Percentiles rank a stretch among this genome's conserved stretches.
These are phyloP conservation scores for Talaromyces islandicus DNA, from an alignment of 2,329 filamentous ascomycete genomes.

Conservation along the genomic window DNA sequence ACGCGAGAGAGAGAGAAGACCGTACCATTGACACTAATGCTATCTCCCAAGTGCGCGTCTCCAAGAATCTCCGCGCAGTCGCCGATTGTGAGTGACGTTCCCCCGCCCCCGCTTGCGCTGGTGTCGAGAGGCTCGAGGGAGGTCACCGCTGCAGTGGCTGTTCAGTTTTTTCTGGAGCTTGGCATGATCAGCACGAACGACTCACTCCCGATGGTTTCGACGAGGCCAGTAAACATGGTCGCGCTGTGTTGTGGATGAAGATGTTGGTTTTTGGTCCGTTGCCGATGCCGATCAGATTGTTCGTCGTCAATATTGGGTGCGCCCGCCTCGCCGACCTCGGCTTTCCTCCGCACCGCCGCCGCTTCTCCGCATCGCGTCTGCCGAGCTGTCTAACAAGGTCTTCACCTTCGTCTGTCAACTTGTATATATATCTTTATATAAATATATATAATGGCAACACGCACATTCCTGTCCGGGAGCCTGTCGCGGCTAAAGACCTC, in stretches of 20 bases:
- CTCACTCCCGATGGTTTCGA: conserved; percentile 88
- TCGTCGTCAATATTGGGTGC: no score
- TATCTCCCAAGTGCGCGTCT: conserved; percentile 84
- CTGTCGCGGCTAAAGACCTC: not conserved
- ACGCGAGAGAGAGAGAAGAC: not conserved
- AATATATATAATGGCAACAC: not conserved
- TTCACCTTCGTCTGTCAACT: not conserved
- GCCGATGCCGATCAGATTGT: not conserved
- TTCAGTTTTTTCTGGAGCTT: conserved; percentile 28
- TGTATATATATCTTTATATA: not conserved
- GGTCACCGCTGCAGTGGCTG: conserved; percentile 63
- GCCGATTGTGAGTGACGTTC: conserved; percentile 83
- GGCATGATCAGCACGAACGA: conserved; percentile 16
- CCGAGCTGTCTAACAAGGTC: not conserved
- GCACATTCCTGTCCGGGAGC: conserved; percentile 18
- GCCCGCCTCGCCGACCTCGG: conserved; percentile 18
- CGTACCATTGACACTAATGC: conserved; percentile 85
- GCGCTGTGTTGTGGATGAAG: conserved; percentile 4
- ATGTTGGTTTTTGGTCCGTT: not conserved
- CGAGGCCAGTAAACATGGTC: conserved; percentile 92
- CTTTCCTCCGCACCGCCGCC: conserved; percentile 12
- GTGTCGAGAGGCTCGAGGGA: conserved; percentile 73
- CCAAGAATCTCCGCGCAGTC: conserved; percentile 69
- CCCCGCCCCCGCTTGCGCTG: conserved; percentile 63
- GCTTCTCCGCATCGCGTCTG: not conserved